Conservation (phyloP, 305 asterid species). For the Withania somnifera region DNA sequence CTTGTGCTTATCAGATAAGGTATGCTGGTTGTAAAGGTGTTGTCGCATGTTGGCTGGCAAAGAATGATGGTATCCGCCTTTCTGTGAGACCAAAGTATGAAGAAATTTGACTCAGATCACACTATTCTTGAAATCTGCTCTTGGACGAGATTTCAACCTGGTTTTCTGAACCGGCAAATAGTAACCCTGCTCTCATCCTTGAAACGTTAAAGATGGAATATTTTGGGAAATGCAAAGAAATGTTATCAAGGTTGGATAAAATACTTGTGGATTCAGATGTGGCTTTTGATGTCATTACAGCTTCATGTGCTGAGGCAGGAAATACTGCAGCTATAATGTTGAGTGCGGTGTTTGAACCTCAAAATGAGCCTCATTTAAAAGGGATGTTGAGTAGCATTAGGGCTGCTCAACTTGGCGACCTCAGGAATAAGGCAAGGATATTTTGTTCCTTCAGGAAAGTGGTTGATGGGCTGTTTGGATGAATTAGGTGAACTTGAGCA, state of each 20-base stretch:
- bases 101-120: conserved; percentile 62
- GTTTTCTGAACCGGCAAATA: conserved; percentile 82
- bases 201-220: conserved; percentile 35
- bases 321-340: conserved; percentile 74
- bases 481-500: conserved; percentile 63
- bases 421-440: conserved; percentile 68
- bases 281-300: conserved; percentile 67
- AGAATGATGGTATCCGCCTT: conserved; percentile 28
- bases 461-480: conserved; percentile 95
- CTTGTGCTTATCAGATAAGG: conserved; percentile 87
- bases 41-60: conserved; percentile 67
- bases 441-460: conserved; percentile 74
- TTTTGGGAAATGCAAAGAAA: conserved; percentile 77
- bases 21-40: conserved; percentile 91
- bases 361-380: conserved; percentile 65
- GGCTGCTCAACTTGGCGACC: conserved; percentile 85
- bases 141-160: conserved; percentile 90
- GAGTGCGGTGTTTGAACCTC: conserved; percentile 75
- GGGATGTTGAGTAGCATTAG: conserved; percentile 81
- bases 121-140: conserved; percentile 80
- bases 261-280: conserved; percentile 55
- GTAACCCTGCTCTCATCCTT: conserved; percentile 78
- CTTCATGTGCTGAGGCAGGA: conserved; percentile 72
- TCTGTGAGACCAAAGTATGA: conserved; percentile 68
- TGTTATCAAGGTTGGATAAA: conserved; percentile 49